phyloP scores from a whole-genome alignment of 108 stramenopile genomes.

The Pseudonitzschia multiseries region DNA sequence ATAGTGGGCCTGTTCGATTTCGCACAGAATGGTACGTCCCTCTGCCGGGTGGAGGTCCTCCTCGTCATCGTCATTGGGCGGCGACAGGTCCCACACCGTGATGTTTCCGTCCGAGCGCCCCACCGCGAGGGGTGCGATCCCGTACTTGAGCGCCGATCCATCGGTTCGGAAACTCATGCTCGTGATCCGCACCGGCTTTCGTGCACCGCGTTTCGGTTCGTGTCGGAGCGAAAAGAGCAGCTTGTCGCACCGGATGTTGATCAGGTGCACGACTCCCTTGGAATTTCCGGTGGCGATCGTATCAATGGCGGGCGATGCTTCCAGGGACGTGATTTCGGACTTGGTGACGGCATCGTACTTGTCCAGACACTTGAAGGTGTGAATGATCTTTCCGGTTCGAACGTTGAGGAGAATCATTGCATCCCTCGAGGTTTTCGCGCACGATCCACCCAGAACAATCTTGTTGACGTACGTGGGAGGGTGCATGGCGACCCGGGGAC shows the following conservation, averaged over 20 bases:
- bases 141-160: slow-evolving; percentile 67
- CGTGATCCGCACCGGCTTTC: slow-evolving; percentile 43
- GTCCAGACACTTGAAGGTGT: slow-evolving; percentile 63
- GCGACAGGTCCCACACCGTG: slow-evolving; percentile 80
- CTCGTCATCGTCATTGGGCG: slow-evolving; percentile 53
- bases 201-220: slow-evolving; percentile 22
- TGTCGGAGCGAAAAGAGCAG: slow-evolving; percentile 70
- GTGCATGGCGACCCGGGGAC: slow-evolving; percentile 65
- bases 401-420: slow-evolving; percentile 79
- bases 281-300: slow-evolving; percentile 80
- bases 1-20: slow-evolving; percentile 65
- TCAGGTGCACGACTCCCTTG: slow-evolving; percentile 64
- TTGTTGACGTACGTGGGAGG: slow-evolving; percentile 89
- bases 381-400: slow-evolving; percentile 69
- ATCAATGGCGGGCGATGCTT: slow-evolving; percentile 84
- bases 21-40: slow-evolving; percentile 59
- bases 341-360: background rate
- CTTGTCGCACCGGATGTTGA: slow-evolving; percentile 73
- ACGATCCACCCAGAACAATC: slow-evolving; percentile 66
- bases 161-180: slow-evolving; percentile 86
- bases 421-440: slow-evolving; percentile 26
- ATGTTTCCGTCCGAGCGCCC: slow-evolving; percentile 77
- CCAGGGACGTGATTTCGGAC: slow-evolving; percentile 53
- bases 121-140: slow-evolving; percentile 80
- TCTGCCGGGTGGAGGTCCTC: slow-evolving; percentile 5